Evolutionary conservation across 495 filamentous ascomycete genomes (phyloP).

Genomic region (Rhizodiscina lignyota): DNA sequence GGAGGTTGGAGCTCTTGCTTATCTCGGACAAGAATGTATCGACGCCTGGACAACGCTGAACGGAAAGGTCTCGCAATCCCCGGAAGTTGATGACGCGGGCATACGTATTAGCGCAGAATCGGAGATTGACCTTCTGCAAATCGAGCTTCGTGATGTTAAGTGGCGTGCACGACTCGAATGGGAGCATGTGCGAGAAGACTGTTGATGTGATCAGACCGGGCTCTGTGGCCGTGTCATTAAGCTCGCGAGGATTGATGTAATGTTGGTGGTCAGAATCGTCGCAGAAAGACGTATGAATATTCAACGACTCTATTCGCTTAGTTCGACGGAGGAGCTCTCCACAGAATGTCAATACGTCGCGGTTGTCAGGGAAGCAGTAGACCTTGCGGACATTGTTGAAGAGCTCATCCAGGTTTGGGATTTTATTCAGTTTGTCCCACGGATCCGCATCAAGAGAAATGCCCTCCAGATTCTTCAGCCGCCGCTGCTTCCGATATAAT

Average conservation of each 20-base stretch:
- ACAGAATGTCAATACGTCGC: slow-evolving; percentile 15
- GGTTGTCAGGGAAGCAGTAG: slow-evolving; percentile 19
- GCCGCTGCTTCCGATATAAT: slow-evolving; percentile 22
- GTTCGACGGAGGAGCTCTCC: slow-evolving; percentile 14
- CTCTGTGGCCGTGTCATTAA: slow-evolving; percentile 21
- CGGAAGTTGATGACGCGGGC: slow-evolving; percentile 22
- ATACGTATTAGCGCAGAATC: slow-evolving; percentile 20
- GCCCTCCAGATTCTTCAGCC: slow-evolving; percentile 22
- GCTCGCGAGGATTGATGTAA: slow-evolving; percentile 13
- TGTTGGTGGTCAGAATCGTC: slow-evolving; percentile 7
- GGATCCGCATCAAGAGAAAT: slow-evolving; percentile 18
- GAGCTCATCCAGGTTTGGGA: slow-evolving; percentile 14
- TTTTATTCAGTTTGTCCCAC: slow-evolving; percentile 13
- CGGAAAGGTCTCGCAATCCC: slow-evolving; percentile 12
- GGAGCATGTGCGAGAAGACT: slow-evolving; percentile 20
- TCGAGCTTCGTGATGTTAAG: slow-evolving; percentile 15
- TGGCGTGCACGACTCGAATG: slow-evolving; percentile 22
- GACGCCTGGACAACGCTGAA: slow-evolving; percentile 18
- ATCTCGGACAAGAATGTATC: slow-evolving; percentile 23
- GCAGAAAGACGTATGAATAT: slow-evolving; percentile 19
- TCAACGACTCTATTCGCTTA: slow-evolving; percentile 18
- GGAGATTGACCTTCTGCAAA: slow-evolving; percentile 18
- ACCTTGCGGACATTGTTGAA: slow-evolving; percentile 17
- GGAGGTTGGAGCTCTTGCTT: slow-evolving; percentile 17
- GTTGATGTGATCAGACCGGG: slow-evolving; percentile 19